Evolutionary conservation across 2,329 filamentous ascomycete genomes (phyloP).

Genomic region (Penicillium aurantiogriseum): DNA sequence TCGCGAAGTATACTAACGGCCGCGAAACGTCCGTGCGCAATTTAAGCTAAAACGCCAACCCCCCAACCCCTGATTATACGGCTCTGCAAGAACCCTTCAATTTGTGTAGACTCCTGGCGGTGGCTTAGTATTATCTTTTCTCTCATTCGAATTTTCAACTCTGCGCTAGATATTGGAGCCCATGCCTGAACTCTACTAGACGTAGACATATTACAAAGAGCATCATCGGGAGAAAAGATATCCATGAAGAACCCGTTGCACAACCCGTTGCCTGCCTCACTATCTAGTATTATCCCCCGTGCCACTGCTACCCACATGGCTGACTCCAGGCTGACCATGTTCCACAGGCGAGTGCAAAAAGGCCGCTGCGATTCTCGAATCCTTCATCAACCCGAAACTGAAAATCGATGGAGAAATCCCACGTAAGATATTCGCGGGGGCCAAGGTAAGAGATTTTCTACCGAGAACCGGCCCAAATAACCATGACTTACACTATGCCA

Average conservation of each 20-base stretch:
- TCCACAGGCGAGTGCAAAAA: conserved; percentile 87
- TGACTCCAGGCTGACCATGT: not conserved
- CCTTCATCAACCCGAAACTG: conserved; percentile 92
- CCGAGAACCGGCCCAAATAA: not conserved
- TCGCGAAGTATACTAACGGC: not conserved
- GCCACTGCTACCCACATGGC: not conserved
- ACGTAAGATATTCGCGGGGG: conserved; percentile 79
- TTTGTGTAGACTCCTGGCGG: not conserved
- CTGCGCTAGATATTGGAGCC: not conserved
- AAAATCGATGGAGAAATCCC: conserved; percentile 96
- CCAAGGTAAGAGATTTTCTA: conserved; percentile 62
- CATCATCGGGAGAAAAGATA: not conserved
- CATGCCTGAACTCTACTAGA: not conserved
- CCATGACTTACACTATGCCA: conserved; percentile 16
- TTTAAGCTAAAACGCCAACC: not conserved
- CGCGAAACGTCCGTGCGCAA: conserved; percentile 1
- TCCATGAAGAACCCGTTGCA: conserved; percentile 7
- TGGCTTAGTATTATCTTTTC: not conserved
- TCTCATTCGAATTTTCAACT: not conserved
- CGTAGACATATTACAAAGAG: not conserved
- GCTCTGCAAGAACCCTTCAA: not conserved
- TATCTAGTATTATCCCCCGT: conserved; percentile 1
- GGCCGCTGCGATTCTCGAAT: conserved; percentile 87
- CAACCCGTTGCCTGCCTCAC: conserved; percentile 9
- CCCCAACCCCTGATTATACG: not conserved